Base-by-base conservation (phyloP, 2,329 filamentous ascomycete genomes). In the Lasiodiplodia sp. region DNA sequence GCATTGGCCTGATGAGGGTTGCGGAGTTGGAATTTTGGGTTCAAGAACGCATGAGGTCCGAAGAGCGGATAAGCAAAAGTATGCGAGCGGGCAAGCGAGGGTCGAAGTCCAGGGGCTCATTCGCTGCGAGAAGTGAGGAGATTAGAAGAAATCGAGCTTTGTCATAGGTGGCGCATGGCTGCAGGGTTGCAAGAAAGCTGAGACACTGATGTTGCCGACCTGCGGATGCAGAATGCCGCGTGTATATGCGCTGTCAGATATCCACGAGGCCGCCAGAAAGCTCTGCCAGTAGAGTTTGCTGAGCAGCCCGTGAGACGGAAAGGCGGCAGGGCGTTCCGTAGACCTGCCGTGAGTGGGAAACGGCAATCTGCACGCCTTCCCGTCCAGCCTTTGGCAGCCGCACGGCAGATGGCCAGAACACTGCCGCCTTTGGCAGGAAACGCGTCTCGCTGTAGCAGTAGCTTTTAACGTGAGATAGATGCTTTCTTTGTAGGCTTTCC, bases 11-110 rank as follows among this genome's bases (percentile, higher is more conserved):
- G 23, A 37, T 16, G 25, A 21, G 4, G 14, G 51, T 52, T 14
- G 57, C 37, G 60, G 23, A 47, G 60, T 2, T 28, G 44, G 60
- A 52, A 51, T 38, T 37, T 64, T 64, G 60, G 31, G 60, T 64
- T 64, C n/a, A 52, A 28, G 10, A 18, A 21, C 28, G 47, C 23
- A 31, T 37, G 60, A 38, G 28, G 52, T 28, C 25, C 60, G 60
- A 18, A 31, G n/a, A 49, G 28, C 25, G n/a, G 47, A 38, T 47
- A 64, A 18, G 38, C n/a, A 5, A 38, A 52, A 64, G 47, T 51
- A 64, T 52, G 60, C 34, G 11, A 25, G 40, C 12, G 7, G 34
- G n/a, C 28, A 63, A 64, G 28, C 60, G 44, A 25, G 44, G 23
- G 16, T 25, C 5, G 3, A 11, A 47, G 38, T 49, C 25, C 18